Base-by-base conservation (phyloP, 176 grass and related monocot genomes). In the Carex cristatella region DNA sequence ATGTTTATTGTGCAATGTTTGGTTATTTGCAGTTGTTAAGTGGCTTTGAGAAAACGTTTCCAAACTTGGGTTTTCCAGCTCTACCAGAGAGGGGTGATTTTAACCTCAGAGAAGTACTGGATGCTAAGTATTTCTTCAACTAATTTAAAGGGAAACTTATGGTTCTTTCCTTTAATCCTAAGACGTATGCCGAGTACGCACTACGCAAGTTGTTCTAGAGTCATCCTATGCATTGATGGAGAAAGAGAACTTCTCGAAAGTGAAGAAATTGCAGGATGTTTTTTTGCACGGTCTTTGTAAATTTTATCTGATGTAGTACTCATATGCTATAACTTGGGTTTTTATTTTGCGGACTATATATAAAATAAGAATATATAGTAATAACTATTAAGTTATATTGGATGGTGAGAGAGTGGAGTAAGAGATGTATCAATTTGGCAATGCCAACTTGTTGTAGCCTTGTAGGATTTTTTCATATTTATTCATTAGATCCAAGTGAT, bases 1-100 rank as follows among this genome's bases (percentile, higher is more conserved):
- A 15, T 81, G 35, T 30, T 56, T 82, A 81, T 23, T 28, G 63
- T 38, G 14, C 13, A 16, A 58, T 35, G 7, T 33, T 33, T 79
- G n/a, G 71, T 90, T 88, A 62, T 31, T 74, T 95, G 89, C 93
- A 98, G 96, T 86, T 98, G 78, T 84, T 94, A 80, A 88, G 86
- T 80, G 86, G 88, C 61, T 98, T 95, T 57, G 69, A 98, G 84
- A 82, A 90, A 83, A 93, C 93, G 19, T 98, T 95, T 77, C 96
- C 96, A 23, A 79, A 30, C 31, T 28, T 92, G 67, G 82, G 15
- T 73, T 98, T 98, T 30, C 96, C 93, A 62, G 87, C 86, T 6
- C 86, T 98, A 85, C 96, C 96, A 7, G 96, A 95, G 83, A 90
- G 93, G 81, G 96, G 93, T 42, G 86, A 98, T 86, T 98, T 98